These are phyloP conservation scores for Phylloporus arenicola DNA, from an alignment of 768 basidiomycete genomes.

Conservation along the genomic window DNA sequence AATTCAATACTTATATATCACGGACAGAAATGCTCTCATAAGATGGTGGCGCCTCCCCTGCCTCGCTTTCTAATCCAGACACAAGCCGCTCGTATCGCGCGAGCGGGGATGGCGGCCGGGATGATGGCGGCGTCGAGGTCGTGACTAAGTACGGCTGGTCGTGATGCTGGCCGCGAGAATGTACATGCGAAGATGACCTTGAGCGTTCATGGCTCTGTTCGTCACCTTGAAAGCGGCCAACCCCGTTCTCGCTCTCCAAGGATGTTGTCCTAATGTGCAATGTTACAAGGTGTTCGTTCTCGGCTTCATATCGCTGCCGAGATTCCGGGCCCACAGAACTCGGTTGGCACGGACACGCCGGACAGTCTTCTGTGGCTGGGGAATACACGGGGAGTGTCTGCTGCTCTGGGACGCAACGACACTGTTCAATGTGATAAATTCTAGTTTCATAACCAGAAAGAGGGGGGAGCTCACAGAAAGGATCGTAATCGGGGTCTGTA, in stretches of 20 bases:
- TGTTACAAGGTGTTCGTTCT: slow-evolving; percentile 8
- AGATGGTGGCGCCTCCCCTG: slow-evolving; percentile 80
- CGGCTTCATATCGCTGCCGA: slow-evolving; percentile 3
- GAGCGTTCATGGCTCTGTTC: not conserved
- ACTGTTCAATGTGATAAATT: slow-evolving; percentile 37
- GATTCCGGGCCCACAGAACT: not conserved
- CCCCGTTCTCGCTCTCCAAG: slow-evolving; percentile 12
- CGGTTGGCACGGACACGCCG: slow-evolving; percentile 43
- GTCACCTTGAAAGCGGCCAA: no score
- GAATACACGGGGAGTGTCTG: slow-evolving; percentile 75
- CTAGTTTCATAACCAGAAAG: not conserved
- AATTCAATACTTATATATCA: not conserved
- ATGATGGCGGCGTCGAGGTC: slow-evolving; percentile 4
- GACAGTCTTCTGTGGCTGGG: slow-evolving; percentile 24
- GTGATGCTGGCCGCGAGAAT: not conserved
- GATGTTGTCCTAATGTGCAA: slow-evolving; percentile 20
- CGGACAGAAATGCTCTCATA: slow-evolving; percentile 23
- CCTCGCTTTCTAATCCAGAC: slow-evolving; percentile 78
- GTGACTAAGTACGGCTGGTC: not conserved
- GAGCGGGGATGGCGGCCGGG: slow-evolving; percentile 19
- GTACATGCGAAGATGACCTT: slow-evolving; percentile 1
- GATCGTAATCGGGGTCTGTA: slow-evolving; percentile 83
- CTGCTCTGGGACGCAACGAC: slow-evolving; percentile 78
- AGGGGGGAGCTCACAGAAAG: slow-evolving; percentile 61
- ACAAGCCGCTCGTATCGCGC: slow-evolving; percentile 76